Evolutionary conservation across 208 protist genomes (phyloP), one percentile per base, ranked within the genome.

Genomic region (Crithidia fasciculata): DNA sequence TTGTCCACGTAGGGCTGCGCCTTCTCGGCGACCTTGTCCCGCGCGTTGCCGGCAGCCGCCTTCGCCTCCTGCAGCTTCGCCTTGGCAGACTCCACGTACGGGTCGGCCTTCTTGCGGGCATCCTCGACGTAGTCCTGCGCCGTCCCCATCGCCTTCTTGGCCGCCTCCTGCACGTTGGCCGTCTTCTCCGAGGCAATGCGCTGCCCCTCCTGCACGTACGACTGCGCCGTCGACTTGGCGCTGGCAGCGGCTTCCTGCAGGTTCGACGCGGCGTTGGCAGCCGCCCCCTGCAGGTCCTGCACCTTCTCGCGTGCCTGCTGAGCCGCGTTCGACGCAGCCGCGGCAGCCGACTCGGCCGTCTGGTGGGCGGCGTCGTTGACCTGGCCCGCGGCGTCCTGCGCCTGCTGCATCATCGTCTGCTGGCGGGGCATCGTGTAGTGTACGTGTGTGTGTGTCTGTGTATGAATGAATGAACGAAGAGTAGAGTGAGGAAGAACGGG

Each of bases 111-210:
- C 68, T 87, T 74, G 39, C 54, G 54, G n/a, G 71, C 74, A 49
- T 77, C 66, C 7, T 87, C 82, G 39, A 78, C 69, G 54, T 79
- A 80, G 49, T 54, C 72, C 37, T 83, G 77, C 9, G 81, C 72
- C 10, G 60, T 64, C 47, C 69, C 73, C 18, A 80, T 70, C 1
- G 69, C 74, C 60, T 71, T 80, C 50, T 86, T 81, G 6, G 68
- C 77, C 1, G 56, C 72, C 8, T 82, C 73, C 58, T 81, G 71
- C 41, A 73, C 28, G 13, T 73, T 76, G 52, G 50, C 67, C 59
- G 66, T 79, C 40, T 62, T 37, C 62, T 71, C 63, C 41, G 65
- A 40, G 15, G 65, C 72, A n/a, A 69, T 49, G 12, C 63, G 57
- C 18, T 78, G 72, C 12, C 62, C 74, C n/a, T 75, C 73, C n/a